Base-by-base conservation (phyloP, 2,329 filamentous ascomycete genomes). In the Daldinia sp. region DNA sequence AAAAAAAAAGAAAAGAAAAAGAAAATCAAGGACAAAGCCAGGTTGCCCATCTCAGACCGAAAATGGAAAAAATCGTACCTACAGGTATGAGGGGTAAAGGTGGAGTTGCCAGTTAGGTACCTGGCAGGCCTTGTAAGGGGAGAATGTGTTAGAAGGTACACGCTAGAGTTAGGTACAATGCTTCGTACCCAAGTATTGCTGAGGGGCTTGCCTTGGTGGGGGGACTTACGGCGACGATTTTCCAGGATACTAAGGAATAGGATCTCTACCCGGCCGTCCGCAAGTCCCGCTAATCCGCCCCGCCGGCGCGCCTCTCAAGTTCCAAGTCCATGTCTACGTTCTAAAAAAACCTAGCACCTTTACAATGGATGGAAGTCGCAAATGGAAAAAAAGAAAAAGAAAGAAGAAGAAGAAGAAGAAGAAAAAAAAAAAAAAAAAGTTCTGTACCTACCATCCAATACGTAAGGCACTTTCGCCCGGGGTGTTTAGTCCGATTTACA, bases 221-320 rank as follows among this genome's bases (percentile, higher is more conserved):
- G 65, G 60, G 59, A 23, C 20, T 41, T 58, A 54, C n/a, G 56
- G 44, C 60, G 42, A 56, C 18, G 23, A 20, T 35, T 54, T 35
- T 18, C 51, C 20, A 41, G n/a, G 28, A 20, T 60, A 64, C 56
- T 51, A 65, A 28, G 62, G 65, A 61, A 64, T 60, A 57, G 62
- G 60, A 51, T 61, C 33, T 33, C 59, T 53, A 59, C 58, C 65
- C 69, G 62, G 42, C 37, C 33, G 51, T 56, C 68, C 65, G 68
- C 56, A 44, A 61, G 37, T 65, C 69, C 68, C 57, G 60, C 59
- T 62, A 65, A 65, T 53, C 68, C 61, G 61, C 65, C 68, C 60
- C 57, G 60, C 63, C 63, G 65, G 54, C 63, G 56, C 56, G 39
- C 41, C 61, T 20, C 44, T 42, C 55, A 44, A 20, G 35, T 39